These are phyloP conservation scores for Boletus barrowsii DNA, from an alignment of 768 basidiomycete genomes.

Conservation along the genomic window DNA sequence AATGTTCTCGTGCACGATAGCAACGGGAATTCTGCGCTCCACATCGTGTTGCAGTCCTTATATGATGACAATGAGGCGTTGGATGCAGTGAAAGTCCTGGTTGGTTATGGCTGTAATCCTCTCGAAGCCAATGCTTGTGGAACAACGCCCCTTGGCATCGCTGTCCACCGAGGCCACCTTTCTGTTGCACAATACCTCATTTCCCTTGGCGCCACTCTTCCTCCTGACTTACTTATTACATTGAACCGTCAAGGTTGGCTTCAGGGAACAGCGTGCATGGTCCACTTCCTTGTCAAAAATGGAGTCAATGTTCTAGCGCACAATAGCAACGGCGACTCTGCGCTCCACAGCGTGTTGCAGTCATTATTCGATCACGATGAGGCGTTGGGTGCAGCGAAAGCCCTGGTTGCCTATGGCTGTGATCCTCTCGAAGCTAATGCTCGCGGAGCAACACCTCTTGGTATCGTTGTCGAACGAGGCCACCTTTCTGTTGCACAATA, in stretches of 20 bases:
- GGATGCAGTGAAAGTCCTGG: background rate
- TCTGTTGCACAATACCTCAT: background rate
- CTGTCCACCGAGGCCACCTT: background rate
- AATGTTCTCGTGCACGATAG: background rate
- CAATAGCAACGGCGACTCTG: too few species aligned
- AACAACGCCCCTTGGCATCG: background rate
- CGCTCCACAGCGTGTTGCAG: too few species aligned
- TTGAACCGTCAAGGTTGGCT: too few species aligned
- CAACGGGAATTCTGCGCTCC: background rate
- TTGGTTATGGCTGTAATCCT: background rate
- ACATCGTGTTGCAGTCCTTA: background rate
- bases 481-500: background rate
- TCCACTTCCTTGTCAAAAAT: too few species aligned
- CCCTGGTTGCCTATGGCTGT: background rate
- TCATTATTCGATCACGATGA: too few species aligned
- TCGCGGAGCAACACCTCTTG: background rate
- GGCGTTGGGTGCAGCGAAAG: background rate
- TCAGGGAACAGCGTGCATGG: too few species aligned
- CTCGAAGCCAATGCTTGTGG: background rate
- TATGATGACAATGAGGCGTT: background rate
- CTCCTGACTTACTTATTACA: too few species aligned
- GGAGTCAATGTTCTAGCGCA: too few species aligned
- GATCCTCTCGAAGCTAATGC: background rate
- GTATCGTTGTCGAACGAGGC: background rate
- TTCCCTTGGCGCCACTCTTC: background rate